Evolutionary conservation across 1,284 basidiomycete species (phyloP).

Genomic region (Hemileia vastatrix): DNA sequence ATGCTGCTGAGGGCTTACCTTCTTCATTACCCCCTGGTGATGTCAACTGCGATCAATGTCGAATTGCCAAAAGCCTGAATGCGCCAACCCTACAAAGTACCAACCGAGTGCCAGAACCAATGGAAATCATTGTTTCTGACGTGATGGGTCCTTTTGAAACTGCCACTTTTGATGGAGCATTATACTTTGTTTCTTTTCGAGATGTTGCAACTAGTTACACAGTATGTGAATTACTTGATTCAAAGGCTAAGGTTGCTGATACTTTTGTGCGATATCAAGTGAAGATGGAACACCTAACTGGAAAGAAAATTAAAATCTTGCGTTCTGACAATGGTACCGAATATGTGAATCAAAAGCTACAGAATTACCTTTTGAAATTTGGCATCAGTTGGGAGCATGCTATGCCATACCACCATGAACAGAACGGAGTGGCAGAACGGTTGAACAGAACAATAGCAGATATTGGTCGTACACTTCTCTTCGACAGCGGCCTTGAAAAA

Average conservation of each 20-base stretch:
- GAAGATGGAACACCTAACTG: not conserved
- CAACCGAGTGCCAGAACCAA: no score
- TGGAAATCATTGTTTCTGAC: constrained; percentile 5
- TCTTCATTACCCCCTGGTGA: not conserved
- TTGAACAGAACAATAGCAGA: no score
- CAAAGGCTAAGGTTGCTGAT: not conserved
- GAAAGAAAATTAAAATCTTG: not conserved
- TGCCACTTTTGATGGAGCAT: not conserved
- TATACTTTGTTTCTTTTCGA: not conserved
- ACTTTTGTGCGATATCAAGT: no score
- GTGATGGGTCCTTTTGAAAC: constrained; percentile 8
- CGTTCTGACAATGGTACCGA: constrained; percentile 5
- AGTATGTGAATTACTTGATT: not conserved
- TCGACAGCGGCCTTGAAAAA: no score
- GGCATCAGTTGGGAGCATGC: constrained; percentile 13
- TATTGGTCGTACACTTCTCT: no score
- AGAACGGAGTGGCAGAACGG: constrained; percentile 21
- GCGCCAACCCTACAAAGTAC: no score
- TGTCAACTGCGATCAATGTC: no score
- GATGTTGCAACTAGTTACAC: constrained; percentile 4
- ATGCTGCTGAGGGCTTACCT: not conserved
- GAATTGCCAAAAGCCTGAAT: no score
- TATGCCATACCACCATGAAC: constrained; percentile 16
- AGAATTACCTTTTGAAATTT: not conserved
- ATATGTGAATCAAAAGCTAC: not conserved